Percentiles rank a stretch among this genome's conserved stretches.
Evolutionary conservation across 2,329 filamentous ascomycete genomes (phyloP).

Genomic region (Nemania sp.): DNA sequence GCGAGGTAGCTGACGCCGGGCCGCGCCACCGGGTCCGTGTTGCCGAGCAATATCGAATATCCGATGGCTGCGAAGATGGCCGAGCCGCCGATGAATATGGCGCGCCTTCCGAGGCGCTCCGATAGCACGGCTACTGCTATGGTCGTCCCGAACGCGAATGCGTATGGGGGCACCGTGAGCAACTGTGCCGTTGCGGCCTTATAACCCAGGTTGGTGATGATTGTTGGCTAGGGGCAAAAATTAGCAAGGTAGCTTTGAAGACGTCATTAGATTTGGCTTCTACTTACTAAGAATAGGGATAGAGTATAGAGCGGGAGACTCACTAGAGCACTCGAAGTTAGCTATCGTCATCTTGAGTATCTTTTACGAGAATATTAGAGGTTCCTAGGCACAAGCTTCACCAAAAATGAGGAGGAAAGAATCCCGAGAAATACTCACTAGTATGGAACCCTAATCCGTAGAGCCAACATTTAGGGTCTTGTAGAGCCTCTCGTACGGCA

Average conservation of each 20-base stretch:
- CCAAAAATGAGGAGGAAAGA: too few relatives aligned
- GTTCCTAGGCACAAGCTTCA: too few relatives aligned
- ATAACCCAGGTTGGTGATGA: slow-evolving; percentile 67
- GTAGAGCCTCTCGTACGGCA: slow-evolving; percentile 72
- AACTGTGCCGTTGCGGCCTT: slow-evolving; percentile 66
- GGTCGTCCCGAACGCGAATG: slow-evolving; percentile 71
- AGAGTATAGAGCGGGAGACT: slow-evolving; percentile 71
- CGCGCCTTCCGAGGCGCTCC: slow-evolving; percentile 67
- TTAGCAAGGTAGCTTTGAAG: slow-evolving; percentile 19
- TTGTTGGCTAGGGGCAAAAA: slow-evolving; percentile 56
- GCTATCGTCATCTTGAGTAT: too few relatives aligned
- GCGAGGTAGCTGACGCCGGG: slow-evolving; percentile 71
- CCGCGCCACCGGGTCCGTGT: slow-evolving; percentile 57
- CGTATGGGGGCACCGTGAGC: slow-evolving; percentile 73
- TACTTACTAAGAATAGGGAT: slow-evolving; percentile 64
- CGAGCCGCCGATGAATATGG: slow-evolving; percentile 72
- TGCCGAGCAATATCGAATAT: slow-evolving; percentile 70
- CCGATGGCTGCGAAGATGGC: slow-evolving; percentile 69
- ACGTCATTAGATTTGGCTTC: slow-evolving; percentile 1
- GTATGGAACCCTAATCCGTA: slow-evolving; percentile 80
- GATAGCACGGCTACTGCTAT: slow-evolving; percentile 69
- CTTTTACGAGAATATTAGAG: too few relatives aligned
- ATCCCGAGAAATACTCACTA: too few relatives aligned
- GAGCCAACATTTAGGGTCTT: slow-evolving; percentile 77
- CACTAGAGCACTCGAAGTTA: too few relatives aligned